Percentiles rank a stretch among this genome's conserved stretches.
Conservation (phyloP, 106 monocot species). For the Posidonia australis region DNA sequence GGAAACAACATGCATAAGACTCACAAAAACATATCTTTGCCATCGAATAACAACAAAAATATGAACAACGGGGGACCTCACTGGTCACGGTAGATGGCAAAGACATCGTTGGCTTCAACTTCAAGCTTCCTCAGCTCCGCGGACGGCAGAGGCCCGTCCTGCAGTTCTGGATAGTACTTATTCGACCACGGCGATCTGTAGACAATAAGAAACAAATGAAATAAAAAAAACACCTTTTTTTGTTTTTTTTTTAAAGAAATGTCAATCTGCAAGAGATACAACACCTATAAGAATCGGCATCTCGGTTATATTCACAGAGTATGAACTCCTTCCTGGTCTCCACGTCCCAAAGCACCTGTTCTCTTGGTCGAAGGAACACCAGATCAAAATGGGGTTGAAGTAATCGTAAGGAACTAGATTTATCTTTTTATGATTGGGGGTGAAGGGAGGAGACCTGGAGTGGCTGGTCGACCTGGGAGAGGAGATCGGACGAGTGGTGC, state of each 20-base stretch:
- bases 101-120: conserved; percentile 84
- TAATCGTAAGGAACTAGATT: background rate
- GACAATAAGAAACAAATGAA: background rate
- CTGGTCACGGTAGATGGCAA: conserved; percentile 95
- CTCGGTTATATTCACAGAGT: conserved; percentile 92
- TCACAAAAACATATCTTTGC: background rate
- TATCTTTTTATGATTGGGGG: too few relatives aligned
- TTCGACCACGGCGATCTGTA: conserved; percentile 95
- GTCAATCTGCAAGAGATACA: background rate
- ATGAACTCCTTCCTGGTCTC: conserved; percentile 74
- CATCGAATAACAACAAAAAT: conserved; percentile 2
- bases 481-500: conserved; percentile 75
- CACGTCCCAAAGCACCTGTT: conserved; percentile 53
- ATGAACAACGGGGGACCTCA: conserved; percentile 44
- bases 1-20: background rate
- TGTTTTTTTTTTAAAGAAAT: background rate
- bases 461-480: conserved; percentile 91
- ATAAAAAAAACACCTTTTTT: background rate
- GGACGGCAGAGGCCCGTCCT: conserved; percentile 85
- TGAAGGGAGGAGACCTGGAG: conserved; percentile 50
- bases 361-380: background rate
- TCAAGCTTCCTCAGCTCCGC: conserved; percentile 70
- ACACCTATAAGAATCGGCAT: conserved; percentile 95
- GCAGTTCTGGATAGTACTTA: conserved; percentile 66
- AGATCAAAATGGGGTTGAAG: background rate